Percentiles rank a stretch among this genome's conserved stretches.
phyloP scores from a whole-genome alignment of 495 filamentous ascomycete genomes.

The Evernia prunastri region DNA sequence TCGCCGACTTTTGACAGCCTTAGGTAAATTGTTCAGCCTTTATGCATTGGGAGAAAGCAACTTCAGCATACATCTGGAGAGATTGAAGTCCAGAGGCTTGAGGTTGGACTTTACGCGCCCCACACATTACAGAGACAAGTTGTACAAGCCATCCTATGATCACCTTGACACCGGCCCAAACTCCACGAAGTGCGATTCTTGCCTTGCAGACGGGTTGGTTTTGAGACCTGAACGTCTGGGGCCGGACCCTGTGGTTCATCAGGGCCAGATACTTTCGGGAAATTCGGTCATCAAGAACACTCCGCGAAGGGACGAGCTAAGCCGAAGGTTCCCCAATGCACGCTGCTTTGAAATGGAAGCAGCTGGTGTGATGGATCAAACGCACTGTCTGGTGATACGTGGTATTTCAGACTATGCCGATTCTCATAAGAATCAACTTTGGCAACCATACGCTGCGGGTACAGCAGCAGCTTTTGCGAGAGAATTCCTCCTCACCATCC shows the following conservation, averaged over 20 bases:
- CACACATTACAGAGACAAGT: slow-evolving; percentile 10
- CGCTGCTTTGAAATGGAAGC: slow-evolving; percentile 41
- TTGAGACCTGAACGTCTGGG: slow-evolving; percentile 13
- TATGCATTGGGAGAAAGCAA: neutral
- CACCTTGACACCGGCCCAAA: slow-evolving; percentile 1
- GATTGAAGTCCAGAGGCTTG: neutral
- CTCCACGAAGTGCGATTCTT: neutral
- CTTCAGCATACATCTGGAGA: neutral
- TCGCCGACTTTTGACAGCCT: neutral
- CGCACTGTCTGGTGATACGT: slow-evolving; percentile 36
- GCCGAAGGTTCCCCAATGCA: slow-evolving; percentile 15
- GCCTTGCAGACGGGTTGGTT: slow-evolving; percentile 13
- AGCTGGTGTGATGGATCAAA: slow-evolving; percentile 38
- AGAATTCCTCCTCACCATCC: slow-evolving; percentile 26
- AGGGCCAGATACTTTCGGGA: slow-evolving; percentile 33
- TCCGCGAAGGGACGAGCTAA: slow-evolving; percentile 28
- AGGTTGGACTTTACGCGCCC: neutral
- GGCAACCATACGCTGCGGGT: slow-evolving; percentile 38
- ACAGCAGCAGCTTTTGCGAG: slow-evolving; percentile 36
- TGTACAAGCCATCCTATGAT: slow-evolving; percentile 19
- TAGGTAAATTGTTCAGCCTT: neutral
- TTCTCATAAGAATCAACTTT: slow-evolving; percentile 37
- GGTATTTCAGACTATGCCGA: slow-evolving; percentile 42
- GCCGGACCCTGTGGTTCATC: slow-evolving; percentile 27
- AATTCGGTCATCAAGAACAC: slow-evolving; percentile 34